phyloP scores from a whole-genome alignment of 768 basidiomycete genomes.

The Chiua virens region DNA sequence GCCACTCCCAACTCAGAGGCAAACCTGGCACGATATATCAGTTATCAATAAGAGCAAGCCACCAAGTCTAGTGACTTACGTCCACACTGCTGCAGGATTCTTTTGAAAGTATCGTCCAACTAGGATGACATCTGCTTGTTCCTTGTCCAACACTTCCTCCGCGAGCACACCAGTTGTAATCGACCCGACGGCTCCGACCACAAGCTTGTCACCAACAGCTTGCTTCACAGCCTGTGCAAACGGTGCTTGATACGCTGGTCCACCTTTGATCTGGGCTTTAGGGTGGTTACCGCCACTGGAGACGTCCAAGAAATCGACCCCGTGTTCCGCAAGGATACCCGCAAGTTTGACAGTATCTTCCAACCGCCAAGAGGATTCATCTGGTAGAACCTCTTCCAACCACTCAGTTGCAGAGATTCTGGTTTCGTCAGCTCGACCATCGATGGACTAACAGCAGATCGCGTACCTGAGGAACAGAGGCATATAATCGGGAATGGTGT shows the following conservation, averaged over 20 bases:
- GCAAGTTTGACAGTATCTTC: slow-evolving; percentile 69
- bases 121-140: slow-evolving; percentile 46
- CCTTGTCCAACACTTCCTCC: slow-evolving; percentile 43
- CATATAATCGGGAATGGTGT: slow-evolving; percentile 55
- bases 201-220: slow-evolving; percentile 41
- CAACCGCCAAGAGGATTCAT: slow-evolving; percentile 64
- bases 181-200: slow-evolving; percentile 25
- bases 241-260: slow-evolving; percentile 51
- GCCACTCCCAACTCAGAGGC: slow-evolving; percentile 56
- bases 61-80: slow-evolving; percentile 16
- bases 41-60: not conserved
- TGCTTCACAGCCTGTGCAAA: slow-evolving; percentile 56
- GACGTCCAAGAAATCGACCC: slow-evolving; percentile 76
- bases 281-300: slow-evolving; percentile 61
- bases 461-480: slow-evolving; percentile 73
- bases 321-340: slow-evolving; percentile 55
- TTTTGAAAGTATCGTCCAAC: slow-evolving; percentile 59
- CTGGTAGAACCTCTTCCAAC: slow-evolving; percentile 56
- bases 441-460: not conserved
- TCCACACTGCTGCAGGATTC: slow-evolving; percentile 51
- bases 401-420: slow-evolving; percentile 73
- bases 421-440: not conserved
- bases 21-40: slow-evolving; percentile 27
- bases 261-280: slow-evolving; percentile 28
- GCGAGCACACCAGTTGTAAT: slow-evolving; percentile 41